Percentiles rank a stretch among this genome's conserved stretches.
These are phyloP conservation scores for Torulaspora microellipsoides DNA, from an alignment of 805 yeast genomes.

Conservation along the genomic window DNA sequence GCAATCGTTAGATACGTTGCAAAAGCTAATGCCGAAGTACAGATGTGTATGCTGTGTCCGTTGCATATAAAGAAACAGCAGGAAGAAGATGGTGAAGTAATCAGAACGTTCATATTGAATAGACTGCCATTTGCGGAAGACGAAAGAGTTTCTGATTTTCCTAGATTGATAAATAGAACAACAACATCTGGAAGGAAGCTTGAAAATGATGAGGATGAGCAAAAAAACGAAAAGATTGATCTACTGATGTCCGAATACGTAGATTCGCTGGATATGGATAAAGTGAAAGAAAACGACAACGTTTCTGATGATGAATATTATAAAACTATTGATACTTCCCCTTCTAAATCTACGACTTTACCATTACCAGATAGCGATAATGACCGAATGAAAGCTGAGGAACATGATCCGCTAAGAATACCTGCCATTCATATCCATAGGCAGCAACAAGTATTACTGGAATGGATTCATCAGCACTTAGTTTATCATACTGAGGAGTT, in stretches of 20 bases:
- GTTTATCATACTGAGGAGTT: conserved; percentile 17
- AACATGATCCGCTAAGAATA: conserved; percentile 23
- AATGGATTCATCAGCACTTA: conserved; percentile 24
- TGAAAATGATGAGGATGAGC: conserved; percentile 27
- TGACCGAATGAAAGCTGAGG: conserved; percentile 15
- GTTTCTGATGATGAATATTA: conserved; percentile 9
- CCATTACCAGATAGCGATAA: conserved; percentile 20
- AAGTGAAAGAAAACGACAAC: neutral
- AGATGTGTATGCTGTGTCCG: conserved; percentile 55
- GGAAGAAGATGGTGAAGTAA: conserved; percentile 10
- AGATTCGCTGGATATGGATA: conserved; percentile 41
- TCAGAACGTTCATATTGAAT: conserved; percentile 45
- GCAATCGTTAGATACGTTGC: conserved; percentile 64
- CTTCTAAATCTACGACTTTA: conserved; percentile 15
- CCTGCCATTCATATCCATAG: conserved; percentile 34
- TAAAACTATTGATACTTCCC: conserved; percentile 14
- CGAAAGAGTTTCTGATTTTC: conserved; percentile 55
- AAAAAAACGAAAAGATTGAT: conserved; percentile 40
- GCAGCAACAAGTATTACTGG: conserved; percentile 25
- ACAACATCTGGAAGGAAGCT: conserved; percentile 32
- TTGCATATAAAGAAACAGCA: conserved; percentile 20
- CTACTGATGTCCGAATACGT: conserved; percentile 43
- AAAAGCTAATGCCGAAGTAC: conserved; percentile 44
- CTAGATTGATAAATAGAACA: conserved; percentile 35
- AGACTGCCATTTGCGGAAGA: conserved; percentile 75